Percentiles rank a stretch among this genome's conserved stretches.
These are phyloP conservation scores for Candida railenensis DNA, from an alignment of 805 yeast species.

Conservation along the genomic window DNA sequence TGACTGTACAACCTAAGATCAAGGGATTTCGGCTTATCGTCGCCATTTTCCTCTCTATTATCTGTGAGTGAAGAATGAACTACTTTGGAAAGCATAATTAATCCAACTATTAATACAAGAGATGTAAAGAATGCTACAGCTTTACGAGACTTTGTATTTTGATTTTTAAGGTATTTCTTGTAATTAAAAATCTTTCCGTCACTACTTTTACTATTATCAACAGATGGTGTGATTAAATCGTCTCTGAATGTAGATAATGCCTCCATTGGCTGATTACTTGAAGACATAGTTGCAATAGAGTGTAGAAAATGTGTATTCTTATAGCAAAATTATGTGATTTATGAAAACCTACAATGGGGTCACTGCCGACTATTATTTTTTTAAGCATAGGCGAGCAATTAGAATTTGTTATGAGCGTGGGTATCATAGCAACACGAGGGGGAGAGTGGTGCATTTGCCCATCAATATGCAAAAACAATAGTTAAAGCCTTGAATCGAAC, in stretches of 20 bases:
- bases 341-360: no score
- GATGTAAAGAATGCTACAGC: neutral
- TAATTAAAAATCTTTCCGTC: neutral
- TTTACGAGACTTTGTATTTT: neutral
- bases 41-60: neutral
- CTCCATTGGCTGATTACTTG: neutral
- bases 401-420: no score
- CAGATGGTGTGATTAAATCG: neutral
- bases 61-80: neutral
- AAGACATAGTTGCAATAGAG: neutral
- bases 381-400: no score
- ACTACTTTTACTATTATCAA: neutral
- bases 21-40: conserved; percentile 8
- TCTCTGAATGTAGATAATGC: neutral
- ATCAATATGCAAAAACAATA: no score
- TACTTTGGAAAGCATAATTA: neutral
- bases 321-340: neutral
- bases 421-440: no score
- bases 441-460: no score
- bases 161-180: neutral
- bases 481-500: no score
- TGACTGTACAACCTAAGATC: conserved; percentile 35
- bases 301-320: neutral
- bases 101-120: neutral
- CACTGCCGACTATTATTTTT: no score